Conservation (phyloP, 768 basidiomycete species). For the Rhodotorula graminis region DNA sequence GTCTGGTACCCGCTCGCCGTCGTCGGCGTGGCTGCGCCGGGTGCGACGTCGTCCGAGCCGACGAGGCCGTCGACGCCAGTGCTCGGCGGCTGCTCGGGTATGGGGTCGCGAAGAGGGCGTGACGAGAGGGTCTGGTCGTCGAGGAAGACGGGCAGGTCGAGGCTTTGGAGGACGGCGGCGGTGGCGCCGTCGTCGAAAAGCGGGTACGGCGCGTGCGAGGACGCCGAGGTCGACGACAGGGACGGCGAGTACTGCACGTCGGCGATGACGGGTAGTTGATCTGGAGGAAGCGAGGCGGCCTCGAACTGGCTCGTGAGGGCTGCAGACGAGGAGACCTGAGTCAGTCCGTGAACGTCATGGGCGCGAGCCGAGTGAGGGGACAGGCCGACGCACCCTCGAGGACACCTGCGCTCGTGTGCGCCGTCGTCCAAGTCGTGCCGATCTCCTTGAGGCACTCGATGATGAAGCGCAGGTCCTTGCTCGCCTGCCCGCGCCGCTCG, state of each 20-base stretch:
- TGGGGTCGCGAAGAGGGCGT: no score
- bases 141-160: not conserved
- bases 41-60: no score
- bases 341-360: no score
- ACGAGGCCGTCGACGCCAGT: no score
- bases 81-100: no score
- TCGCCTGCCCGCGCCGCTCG: slow-evolving; percentile 18
- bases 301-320: slow-evolving; percentile 9
- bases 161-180: not conserved
- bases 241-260: not conserved
- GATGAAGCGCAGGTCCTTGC: slow-evolving; percentile 23
- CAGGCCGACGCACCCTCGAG: slow-evolving; percentile 18
- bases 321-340: not conserved
- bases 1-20: no score
- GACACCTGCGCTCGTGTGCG: slow-evolving; percentile 30
- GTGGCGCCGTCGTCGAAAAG: no score
- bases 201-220: not conserved
- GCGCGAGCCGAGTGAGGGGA: no score
- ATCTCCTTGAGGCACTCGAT: slow-evolving; percentile 28
- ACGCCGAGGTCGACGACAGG: not conserved
- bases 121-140: no score
- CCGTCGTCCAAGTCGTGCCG: slow-evolving; percentile 31
- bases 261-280: not conserved
- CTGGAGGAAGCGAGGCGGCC: not conserved
- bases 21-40: no score